These are phyloP conservation scores for Calonectria hongkongensis DNA, from an alignment of 2,329 filamentous ascomycete species.

Conservation along the genomic window DNA sequence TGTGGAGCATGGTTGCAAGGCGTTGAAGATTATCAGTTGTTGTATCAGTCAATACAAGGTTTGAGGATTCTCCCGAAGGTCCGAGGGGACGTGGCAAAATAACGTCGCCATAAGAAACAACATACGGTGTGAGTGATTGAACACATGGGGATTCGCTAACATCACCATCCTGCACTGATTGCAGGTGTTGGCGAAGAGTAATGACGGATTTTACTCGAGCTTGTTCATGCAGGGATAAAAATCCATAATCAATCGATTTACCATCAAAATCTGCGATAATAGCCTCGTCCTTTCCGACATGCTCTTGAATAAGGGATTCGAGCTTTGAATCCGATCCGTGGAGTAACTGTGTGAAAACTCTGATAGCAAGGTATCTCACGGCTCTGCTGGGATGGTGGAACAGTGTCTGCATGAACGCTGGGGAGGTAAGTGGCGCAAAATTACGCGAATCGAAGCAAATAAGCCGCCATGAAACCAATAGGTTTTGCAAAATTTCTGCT, in stretches of 20 bases:
- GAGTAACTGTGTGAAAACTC: conserved; percentile 86
- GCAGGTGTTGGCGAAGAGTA: conserved; percentile 63
- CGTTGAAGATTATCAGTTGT: conserved; percentile 82
- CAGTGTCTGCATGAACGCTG: conserved; percentile 80
- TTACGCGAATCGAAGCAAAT: conserved; percentile 83
- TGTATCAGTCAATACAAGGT: conserved; percentile 82
- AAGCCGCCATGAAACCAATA: conserved; percentile 81
- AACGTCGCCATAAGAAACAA: conserved; percentile 78
- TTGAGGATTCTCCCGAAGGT: conserved; percentile 66
- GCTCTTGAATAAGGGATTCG: conserved; percentile 80
- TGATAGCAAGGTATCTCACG: conserved; percentile 87
- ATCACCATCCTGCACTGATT: conserved; percentile 45
- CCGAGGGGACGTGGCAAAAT: conserved; percentile 80
- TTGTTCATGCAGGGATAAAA: conserved; percentile 77
- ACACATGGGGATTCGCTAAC: conserved; percentile 39
- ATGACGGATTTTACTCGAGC: conserved; percentile 69
- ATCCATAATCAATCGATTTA: conserved; percentile 84
- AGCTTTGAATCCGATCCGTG: conserved; percentile 87
- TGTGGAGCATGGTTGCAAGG: conserved; percentile 81
- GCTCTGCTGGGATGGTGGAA: conserved; percentile 76
- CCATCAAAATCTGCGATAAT: conserved; percentile 86
- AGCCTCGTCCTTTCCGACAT: conserved; percentile 77
- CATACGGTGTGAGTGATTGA: conserved; percentile 75
- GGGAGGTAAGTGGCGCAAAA: conserved; percentile 79
- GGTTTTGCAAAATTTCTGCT: conserved; percentile 53